These are phyloP conservation scores for Barnettozyma populi DNA, from an alignment of 805 yeast species.

Conservation along the genomic window DNA sequence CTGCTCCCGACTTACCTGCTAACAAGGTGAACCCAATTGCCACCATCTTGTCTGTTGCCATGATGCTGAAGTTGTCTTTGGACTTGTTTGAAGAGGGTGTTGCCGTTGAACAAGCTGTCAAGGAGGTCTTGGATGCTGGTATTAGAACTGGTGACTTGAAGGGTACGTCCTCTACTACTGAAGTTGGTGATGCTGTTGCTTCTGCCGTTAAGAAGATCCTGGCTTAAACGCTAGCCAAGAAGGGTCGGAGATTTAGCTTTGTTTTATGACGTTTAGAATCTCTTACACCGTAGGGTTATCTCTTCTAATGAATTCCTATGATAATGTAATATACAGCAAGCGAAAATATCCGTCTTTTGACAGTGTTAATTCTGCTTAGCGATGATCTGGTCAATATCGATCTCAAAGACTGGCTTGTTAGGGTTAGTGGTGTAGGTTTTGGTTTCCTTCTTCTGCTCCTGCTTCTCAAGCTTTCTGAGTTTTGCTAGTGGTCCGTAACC, in stretches of 20 bases:
- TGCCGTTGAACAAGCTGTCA: slow-evolving; percentile 85
- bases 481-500: slow-evolving; percentile 74
- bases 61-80: slow-evolving; percentile 93
- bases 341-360: too few relatives aligned
- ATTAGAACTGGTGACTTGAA: slow-evolving; percentile 89
- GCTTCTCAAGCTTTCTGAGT: slow-evolving; percentile 55
- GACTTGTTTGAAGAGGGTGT: slow-evolving; percentile 79
- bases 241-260: not conserved
- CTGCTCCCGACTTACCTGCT: slow-evolving; percentile 88
- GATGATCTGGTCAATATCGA: slow-evolving; percentile 67
- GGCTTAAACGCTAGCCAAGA: slow-evolving; percentile 12
- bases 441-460: slow-evolving; percentile 39
- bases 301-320: not conserved
- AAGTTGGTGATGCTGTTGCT: slow-evolving; percentile 93
- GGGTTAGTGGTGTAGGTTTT: slow-evolving; percentile 53
- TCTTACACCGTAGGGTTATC: not conserved
- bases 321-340: slow-evolving; percentile 1
- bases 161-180: slow-evolving; percentile 76
- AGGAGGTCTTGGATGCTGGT: slow-evolving; percentile 72
- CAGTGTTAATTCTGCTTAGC: slow-evolving; percentile 51
- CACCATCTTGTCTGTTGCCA: slow-evolving; percentile 90
- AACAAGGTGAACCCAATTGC: slow-evolving; percentile 95
- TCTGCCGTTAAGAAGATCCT: slow-evolving; percentile 58
- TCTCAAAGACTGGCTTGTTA: slow-evolving; percentile 59
- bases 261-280: not conserved